Conservation (phyloP, 306 rosid genomes). For the Hippophae tibetana region DNA sequence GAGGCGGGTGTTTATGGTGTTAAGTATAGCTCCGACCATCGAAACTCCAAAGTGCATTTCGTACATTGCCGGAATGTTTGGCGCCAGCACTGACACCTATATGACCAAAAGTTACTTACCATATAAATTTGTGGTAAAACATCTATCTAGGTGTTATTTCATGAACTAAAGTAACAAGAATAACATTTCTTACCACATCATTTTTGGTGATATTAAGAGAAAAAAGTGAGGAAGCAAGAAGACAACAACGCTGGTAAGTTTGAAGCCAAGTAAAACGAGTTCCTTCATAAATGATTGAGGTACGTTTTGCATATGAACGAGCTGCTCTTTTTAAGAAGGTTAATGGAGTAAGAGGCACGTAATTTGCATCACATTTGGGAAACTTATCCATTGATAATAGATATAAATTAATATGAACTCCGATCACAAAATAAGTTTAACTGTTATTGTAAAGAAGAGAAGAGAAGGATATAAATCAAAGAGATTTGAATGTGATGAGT, state of each 20-base stretch:
- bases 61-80: conserved; percentile 82
- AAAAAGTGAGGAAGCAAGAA: neutral
- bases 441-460: neutral
- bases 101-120: too few species aligned
- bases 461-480: too few species aligned
- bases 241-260: neutral
- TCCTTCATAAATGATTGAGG: too few species aligned
- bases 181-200: neutral
- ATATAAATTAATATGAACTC: neutral
- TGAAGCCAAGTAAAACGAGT: neutral
- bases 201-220: neutral
- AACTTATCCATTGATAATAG: too few species aligned
- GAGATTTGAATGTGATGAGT: too few species aligned
- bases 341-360: too few species aligned
- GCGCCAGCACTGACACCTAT: conserved; percentile 68
- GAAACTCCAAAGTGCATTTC: conserved; percentile 98
- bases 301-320: too few species aligned
- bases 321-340: too few species aligned
- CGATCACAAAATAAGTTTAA: neutral
- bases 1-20: conserved; percentile 69
- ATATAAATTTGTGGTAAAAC: too few species aligned
- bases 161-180: neutral
- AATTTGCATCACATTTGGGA: too few species aligned
- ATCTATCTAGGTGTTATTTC: too few species aligned
- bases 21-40: conserved; percentile 77